phyloP scores from a whole-genome alignment of 2,329 filamentous ascomycete genomes.

The Alternaria postmessia region DNA sequence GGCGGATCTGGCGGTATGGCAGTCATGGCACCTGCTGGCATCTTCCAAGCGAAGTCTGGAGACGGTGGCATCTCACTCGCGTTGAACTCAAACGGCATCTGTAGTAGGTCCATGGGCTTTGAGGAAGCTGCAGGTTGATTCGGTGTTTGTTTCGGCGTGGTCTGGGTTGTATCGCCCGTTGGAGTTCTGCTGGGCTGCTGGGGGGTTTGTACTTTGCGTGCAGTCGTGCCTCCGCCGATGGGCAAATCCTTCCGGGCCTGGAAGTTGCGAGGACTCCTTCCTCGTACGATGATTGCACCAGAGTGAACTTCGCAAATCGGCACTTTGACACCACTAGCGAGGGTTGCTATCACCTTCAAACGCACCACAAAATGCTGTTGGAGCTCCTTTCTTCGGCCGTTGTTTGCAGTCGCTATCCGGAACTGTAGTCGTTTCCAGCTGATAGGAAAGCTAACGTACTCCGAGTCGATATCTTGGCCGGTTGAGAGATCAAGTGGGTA shows the following conservation, averaged over 20 bases:
- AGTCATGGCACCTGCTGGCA: conserved; percentile 53
- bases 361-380: conserved; percentile 96
- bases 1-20: conserved; percentile 53
- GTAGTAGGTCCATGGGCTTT: conserved; percentile 48
- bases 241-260: conserved; percentile 93
- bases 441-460: conserved; percentile 89
- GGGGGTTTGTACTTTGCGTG: conserved; percentile 66
- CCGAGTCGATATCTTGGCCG: conserved; percentile 76
- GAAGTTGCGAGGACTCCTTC: conserved; percentile 92
- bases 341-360: conserved; percentile 82
- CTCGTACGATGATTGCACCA: conserved; percentile 90
- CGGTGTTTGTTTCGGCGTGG: conserved; percentile 38
- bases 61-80: conserved; percentile 51
- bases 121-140: conserved; percentile 32
- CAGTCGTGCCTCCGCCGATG: conserved; percentile 78
- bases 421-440: conserved; percentile 95
- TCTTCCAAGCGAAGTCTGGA: conserved; percentile 57
- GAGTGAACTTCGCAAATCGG: conserved; percentile 85
- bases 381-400: conserved; percentile 90
- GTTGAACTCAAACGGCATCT: conserved; percentile 54
- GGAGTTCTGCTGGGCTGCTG: conserved; percentile 48
- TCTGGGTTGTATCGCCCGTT: conserved; percentile 47
- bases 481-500: conserved; percentile 75
- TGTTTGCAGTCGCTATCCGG: conserved; percentile 93
- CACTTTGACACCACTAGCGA: conserved; percentile 83